Base-by-base conservation (phyloP, 108 stramenopile species). In the Seminavis robusta region DNA sequence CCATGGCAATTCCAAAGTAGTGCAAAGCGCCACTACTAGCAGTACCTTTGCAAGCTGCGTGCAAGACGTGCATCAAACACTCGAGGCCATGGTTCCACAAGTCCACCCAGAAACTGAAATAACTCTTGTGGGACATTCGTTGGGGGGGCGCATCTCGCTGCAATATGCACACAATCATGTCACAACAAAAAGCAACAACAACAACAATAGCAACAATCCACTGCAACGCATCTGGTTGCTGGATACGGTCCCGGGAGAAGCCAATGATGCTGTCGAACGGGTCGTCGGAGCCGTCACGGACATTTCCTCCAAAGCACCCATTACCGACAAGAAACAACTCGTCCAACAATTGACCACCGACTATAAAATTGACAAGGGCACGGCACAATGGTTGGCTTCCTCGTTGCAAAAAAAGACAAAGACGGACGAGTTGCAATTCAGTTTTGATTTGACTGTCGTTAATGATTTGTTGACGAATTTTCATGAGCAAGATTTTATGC, bases 121-220 rank as follows among this genome's bases (percentile, higher is more conserved):
- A 4, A 66, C 71, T 10, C 54, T 88, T 9, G 80, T 85, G n/a
- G 90, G 94, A 16, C 94, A 95, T 71, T 88, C 85, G 1, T 67
- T 82, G 33, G 94, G 94, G 27, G 94, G 94, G 2, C 63, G 90
- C 15, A 53, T 90, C 10, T 82, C 90, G 1, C 51, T 95, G 54
- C 70, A 85, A 31, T 90, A 84, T 61, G 46, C 83, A 0, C 56
- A 70, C 36, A 9, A 39, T 9, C 56, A 11, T n/a, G 21, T 52
- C 10, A n/a, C n/a, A n/a, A n/a, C 38, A 44, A 21, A 24, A 15
- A 11, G 25, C 42, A 15, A 39, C 4, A 53, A 26, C 61, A 47
- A 42, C 55, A 66, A 33, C 41, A 36, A 43, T 40, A 63, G 41
- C 38, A 43, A 19, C 25, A 41, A 27, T 2, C 48, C 62, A 10